Percentiles rank a stretch among this genome's conserved stretches.
Evolutionary conservation across 164 flowering plant genomes (phyloP).

Genomic region (Sextonia rubra): DNA sequence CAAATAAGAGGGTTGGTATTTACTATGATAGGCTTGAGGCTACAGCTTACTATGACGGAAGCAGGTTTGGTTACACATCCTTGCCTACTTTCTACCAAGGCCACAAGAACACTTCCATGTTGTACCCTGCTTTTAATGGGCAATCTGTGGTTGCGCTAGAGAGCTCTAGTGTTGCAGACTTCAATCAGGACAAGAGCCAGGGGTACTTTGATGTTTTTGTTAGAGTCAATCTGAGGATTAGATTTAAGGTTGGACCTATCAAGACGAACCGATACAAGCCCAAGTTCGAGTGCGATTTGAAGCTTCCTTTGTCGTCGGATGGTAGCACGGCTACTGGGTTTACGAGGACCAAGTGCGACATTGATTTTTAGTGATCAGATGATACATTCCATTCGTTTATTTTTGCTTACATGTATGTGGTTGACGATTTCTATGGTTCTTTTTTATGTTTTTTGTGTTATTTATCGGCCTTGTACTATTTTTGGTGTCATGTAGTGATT

Average conservation of each 20-base stretch:
- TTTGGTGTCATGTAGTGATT: not conserved
- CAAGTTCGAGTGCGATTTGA: conserved; percentile 25
- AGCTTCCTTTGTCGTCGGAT: conserved; percentile 22
- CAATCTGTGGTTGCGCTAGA: conserved; percentile 1
- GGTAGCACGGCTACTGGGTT: conserved; percentile 8
- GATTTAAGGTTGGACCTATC: conserved; percentile 25
- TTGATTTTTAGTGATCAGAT: conserved; percentile 21
- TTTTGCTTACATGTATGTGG: not conserved
- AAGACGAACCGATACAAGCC: conserved; percentile 23
- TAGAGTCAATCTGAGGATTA: conserved; percentile 17
- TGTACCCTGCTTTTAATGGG: conserved; percentile 21
- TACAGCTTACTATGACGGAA: conserved; percentile 18
- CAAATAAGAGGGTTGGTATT: conserved; percentile 32
- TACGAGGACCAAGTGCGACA: conserved; percentile 30
- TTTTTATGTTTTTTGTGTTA: no score
- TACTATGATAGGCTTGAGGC: conserved; percentile 36
- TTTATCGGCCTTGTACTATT: not conserved
- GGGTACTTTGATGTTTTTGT: conserved; percentile 25
- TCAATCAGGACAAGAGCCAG: conserved; percentile 16
- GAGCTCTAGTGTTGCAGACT: not conserved
- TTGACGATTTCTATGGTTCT: not conserved
- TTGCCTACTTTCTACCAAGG: conserved; percentile 36
- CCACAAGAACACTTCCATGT: conserved; percentile 28
- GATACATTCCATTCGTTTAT: not conserved
- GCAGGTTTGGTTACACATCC: conserved; percentile 10